Evolutionary conservation across 2,329 filamentous ascomycete genomes (phyloP).

Genomic region (Cladosporium austrohemisphaericum): DNA sequence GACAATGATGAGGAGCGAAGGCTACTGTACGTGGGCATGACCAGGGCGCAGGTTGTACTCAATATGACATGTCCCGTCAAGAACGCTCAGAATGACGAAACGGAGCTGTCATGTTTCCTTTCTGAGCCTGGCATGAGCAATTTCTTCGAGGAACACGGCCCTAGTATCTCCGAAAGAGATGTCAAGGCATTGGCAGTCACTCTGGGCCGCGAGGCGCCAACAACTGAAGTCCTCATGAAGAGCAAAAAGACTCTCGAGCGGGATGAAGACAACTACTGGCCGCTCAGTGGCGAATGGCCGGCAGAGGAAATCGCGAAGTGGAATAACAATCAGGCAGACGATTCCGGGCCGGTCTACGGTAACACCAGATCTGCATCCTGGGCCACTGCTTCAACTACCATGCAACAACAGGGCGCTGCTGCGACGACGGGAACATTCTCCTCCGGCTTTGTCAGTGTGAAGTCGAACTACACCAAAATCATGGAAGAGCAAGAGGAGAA

Average conservation of each 20-base stretch:
- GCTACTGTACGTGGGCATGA: constrained; percentile 95
- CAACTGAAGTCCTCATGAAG: constrained; percentile 52
- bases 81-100: constrained; percentile 59
- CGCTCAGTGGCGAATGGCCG: constrained; percentile 54
- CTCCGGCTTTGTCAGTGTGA: constrained; percentile 37
- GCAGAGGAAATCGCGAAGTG: constrained; percentile 35
- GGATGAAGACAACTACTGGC: constrained; percentile 65
- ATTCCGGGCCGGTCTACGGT: constrained; percentile 16
- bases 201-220: constrained; percentile 60
- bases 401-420: constrained; percentile 5
- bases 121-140: constrained; percentile 50
- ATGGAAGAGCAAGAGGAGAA: constrained; percentile 33
- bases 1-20: constrained; percentile 84
- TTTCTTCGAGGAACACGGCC: constrained; percentile 60
- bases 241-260: constrained; percentile 47
- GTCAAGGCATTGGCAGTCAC: constrained; percentile 69
- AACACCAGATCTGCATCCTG: constrained; percentile 18
- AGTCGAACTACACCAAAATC: constrained; percentile 37
- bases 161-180: constrained; percentile 61
- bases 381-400: constrained; percentile 5
- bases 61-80: constrained; percentile 78
- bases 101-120: constrained; percentile 70
- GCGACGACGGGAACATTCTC: not conserved
- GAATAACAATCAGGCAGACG: constrained; percentile 28
- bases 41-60: constrained; percentile 77